These are phyloP conservation scores for Fusarium decemcellulare DNA, from an alignment of 2,329 filamentous ascomycete species.

Conservation along the genomic window DNA sequence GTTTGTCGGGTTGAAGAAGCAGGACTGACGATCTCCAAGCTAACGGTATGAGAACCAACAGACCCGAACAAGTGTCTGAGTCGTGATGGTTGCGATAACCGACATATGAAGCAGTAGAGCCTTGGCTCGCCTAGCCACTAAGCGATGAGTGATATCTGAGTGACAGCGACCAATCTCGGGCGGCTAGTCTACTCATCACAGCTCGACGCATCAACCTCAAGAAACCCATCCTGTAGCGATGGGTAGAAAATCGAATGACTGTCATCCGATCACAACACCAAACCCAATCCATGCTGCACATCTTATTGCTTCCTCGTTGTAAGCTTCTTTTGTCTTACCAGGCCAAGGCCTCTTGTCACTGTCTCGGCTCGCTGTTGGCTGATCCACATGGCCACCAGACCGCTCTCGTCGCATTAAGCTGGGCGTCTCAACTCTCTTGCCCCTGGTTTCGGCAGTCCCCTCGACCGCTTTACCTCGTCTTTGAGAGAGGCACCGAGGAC, in stretches of 20 bases:
- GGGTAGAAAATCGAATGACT: conserved; percentile 37
- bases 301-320: conserved; percentile 7
- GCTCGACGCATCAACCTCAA: conserved; percentile 7
- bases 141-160: neutral
- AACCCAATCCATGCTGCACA: conserved; percentile 3
- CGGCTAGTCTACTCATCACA: conserved; percentile 27
- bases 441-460: conserved; percentile 16
- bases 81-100: conserved; percentile 3
- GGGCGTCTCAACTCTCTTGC: conserved; percentile 14
- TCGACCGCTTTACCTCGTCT: neutral
- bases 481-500: neutral
- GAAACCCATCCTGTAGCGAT: conserved; percentile 18
- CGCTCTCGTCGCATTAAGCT: conserved; percentile 25
- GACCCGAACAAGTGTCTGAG: neutral
- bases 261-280: conserved; percentile 26
- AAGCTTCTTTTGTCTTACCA: conserved; percentile 6
- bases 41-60: conserved; percentile 5
- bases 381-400: conserved; percentile 25
- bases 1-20: neutral
- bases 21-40: neutral
- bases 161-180: conserved; percentile 1
- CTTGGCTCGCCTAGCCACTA: conserved; percentile 4
- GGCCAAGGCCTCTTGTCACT: conserved; percentile 32
- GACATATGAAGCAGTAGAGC: neutral
- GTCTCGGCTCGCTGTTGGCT: conserved; percentile 30